Evolutionary conservation across 176 grass and related monocot species (phyloP).

Genomic region (Cymbopogon citratus): DNA sequence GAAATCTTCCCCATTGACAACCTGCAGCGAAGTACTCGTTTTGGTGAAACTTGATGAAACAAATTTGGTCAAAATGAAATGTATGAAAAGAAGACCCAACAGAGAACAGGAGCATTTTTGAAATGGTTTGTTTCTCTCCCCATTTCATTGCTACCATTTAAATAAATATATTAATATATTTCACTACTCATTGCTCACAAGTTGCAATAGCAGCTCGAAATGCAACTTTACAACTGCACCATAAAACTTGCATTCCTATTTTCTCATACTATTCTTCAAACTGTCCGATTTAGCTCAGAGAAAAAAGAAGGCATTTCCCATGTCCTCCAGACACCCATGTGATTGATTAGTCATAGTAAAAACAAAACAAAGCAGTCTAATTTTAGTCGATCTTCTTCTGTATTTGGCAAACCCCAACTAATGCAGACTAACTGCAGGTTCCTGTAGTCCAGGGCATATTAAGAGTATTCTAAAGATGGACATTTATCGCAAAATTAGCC

Average conservation of each 20-base stretch:
- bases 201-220: conserved; percentile 12
- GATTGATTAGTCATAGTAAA: background rate
- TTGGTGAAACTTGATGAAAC: conserved; percentile 20
- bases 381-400: background rate
- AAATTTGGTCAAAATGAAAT: conserved; percentile 5
- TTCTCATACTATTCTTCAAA: background rate
- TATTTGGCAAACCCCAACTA: background rate
- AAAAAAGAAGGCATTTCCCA: background rate
- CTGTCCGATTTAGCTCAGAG: background rate
- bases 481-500: background rate
- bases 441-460: background rate
- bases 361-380: background rate
- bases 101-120: background rate
- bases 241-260: background rate
- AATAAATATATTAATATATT: background rate
- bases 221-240: background rate
- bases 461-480: background rate
- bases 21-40: conserved; percentile 13
- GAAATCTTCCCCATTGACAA: conserved; percentile 44
- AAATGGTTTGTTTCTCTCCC: background rate
- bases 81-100: background rate
- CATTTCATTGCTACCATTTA: background rate
- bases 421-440: background rate
- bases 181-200: background rate
- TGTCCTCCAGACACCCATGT: background rate